These are phyloP conservation scores for Brassica incana DNA, from an alignment of 345 rosid genomes.

Conservation along the genomic window DNA sequence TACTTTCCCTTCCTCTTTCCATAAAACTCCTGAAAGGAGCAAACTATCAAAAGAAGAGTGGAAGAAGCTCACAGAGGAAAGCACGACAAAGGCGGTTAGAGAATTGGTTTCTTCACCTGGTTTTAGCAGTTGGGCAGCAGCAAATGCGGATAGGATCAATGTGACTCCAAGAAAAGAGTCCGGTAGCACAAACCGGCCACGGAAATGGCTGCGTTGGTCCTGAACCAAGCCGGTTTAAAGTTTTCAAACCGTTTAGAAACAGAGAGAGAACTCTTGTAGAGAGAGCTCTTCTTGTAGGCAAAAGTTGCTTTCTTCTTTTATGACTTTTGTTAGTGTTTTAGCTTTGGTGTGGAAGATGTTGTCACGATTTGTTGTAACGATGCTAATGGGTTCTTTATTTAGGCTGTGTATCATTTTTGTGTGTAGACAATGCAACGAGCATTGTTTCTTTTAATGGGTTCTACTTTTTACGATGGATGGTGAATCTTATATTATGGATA, in stretches of 20 bases:
- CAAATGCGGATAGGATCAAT: constrained; percentile 75
- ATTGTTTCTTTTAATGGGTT: neutral
- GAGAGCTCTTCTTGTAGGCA: constrained; percentile 8
- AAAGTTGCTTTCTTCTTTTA: constrained; percentile 21
- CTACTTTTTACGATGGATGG: neutral
- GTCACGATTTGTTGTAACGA: constrained; percentile 29
- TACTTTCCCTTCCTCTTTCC: constrained; percentile 62
- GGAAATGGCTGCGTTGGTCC: constrained; percentile 54
- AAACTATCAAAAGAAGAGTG: constrained; percentile 59
- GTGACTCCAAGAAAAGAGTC: constrained; percentile 51
- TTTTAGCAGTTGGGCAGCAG: constrained; percentile 75
- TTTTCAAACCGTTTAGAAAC: constrained; percentile 2
- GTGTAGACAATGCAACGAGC: constrained; percentile 31
- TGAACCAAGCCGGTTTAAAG: constrained; percentile 25
- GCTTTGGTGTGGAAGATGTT: constrained; percentile 9
- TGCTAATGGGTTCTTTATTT: constrained; percentile 15
- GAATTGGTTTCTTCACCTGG: constrained; percentile 80
- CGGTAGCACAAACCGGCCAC: constrained; percentile 31
- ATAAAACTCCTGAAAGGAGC: constrained; percentile 67
- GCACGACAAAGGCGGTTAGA: constrained; percentile 64
- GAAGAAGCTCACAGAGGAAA: constrained; percentile 57
- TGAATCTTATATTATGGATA: constrained; percentile 1
- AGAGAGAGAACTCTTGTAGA: neutral
- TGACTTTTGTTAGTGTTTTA: constrained; percentile 28
- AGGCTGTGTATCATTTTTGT: constrained; percentile 24